Percentiles rank a stretch among this genome's conserved stretches.
Conservation (phyloP, 2,329 filamentous ascomycete species). For the Aspergillus pseudoterreus region DNA sequence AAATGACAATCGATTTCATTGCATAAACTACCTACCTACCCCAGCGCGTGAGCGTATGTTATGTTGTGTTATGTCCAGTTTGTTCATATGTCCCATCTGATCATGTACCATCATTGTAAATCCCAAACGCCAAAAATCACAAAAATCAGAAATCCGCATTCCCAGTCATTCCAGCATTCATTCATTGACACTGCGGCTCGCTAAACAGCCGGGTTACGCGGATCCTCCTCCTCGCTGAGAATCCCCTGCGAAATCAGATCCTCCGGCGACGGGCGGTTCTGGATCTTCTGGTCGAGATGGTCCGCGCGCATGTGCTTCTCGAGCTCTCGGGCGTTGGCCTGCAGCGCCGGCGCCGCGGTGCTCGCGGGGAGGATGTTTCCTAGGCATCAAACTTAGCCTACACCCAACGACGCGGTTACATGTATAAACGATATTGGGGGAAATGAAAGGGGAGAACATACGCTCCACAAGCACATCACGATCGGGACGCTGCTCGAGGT, state of each 20-base stretch:
- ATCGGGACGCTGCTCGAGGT: conserved; percentile 60
- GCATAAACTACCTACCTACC: too few relatives aligned
- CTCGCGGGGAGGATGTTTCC: conserved; percentile 61
- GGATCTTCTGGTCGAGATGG: conserved; percentile 80
- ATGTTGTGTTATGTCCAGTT: too few relatives aligned
- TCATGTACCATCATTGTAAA: too few relatives aligned
- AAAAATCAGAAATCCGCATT: background rate
- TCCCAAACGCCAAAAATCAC: too few relatives aligned
- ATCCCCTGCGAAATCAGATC: conserved; percentile 76
- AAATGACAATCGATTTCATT: too few relatives aligned
- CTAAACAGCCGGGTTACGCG: conserved; percentile 21
- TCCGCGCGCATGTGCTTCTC: conserved; percentile 85
- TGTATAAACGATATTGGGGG: too few relatives aligned
- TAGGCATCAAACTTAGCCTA: background rate
- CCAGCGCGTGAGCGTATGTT: too few relatives aligned
- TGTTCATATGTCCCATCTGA: too few relatives aligned
- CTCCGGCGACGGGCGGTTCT: conserved; percentile 71
- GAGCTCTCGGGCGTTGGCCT: conserved; percentile 78
- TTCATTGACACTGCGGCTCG: background rate
- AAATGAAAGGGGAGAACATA: conserved; percentile 41
- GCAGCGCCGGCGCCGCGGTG: conserved; percentile 71
- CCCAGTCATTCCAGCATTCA: background rate
- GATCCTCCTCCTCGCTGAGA: conserved; percentile 60
- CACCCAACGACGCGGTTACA: background rate
- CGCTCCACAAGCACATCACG: conserved; percentile 76